phyloP scores from a whole-genome alignment of 2,329 filamentous ascomycete species.

The Teratosphaeriaceae sp. region DNA sequence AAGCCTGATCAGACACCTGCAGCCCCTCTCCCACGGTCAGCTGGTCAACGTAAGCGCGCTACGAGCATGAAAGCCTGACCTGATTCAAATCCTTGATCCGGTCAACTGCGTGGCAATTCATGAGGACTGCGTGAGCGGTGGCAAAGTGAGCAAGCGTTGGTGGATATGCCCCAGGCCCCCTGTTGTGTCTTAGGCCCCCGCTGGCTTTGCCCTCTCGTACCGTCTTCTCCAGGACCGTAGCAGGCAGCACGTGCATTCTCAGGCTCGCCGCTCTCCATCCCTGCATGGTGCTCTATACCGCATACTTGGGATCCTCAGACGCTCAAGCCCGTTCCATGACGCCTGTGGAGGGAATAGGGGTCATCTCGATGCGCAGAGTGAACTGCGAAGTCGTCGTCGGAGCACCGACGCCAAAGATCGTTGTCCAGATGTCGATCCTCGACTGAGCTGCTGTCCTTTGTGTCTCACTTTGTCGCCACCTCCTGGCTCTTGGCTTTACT shows the following conservation, averaged over 20 bases:
- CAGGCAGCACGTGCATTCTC: neutral
- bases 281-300: neutral
- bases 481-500: neutral
- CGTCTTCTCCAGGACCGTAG: neutral
- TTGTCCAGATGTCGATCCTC: neutral
- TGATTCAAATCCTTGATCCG: neutral
- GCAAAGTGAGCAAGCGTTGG: neutral
- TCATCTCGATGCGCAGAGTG: neutral
- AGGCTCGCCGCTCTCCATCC: neutral
- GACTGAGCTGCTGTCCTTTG: neutral
- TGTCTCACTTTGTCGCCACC: neutral
- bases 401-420: neutral
- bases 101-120: too few species aligned
- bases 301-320: neutral
- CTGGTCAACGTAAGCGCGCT: neutral
- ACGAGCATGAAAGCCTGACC: neutral
- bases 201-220: neutral
- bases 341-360: neutral
- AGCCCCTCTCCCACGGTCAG: neutral
- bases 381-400: neutral
- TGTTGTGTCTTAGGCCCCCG: neutral
- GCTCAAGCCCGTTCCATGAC: too few species aligned
- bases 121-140: neutral
- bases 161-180: neutral
- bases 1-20: neutral